Conservation (phyloP, 352 stramenopile species). For the Phytopythium chamaehyphon region DNA sequence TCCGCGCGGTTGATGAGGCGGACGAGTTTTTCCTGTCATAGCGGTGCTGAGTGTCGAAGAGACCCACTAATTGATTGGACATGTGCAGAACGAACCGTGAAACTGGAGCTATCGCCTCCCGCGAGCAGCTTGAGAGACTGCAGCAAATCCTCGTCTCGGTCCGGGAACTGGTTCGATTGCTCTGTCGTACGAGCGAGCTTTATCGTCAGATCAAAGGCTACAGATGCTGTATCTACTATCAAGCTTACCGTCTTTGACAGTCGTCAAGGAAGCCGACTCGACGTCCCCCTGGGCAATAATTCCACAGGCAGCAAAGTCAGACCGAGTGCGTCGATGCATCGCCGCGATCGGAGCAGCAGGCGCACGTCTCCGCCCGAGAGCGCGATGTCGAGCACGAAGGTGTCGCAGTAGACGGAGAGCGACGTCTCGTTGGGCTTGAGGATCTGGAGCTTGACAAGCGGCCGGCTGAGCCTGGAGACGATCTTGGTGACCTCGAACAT, state of each 20-base stretch:
- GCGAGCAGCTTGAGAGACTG: conserved; percentile 62
- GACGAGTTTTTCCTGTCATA: conserved; percentile 69
- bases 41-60: too few relatives aligned
- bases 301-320: background rate
- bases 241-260: conserved; percentile 63
- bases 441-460: conserved; percentile 85
- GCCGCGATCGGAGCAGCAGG: background rate
- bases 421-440: conserved; percentile 84
- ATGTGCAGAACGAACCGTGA: conserved; percentile 38
- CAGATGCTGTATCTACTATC: background rate
- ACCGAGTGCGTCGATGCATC: conserved; percentile 1
- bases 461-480: conserved; percentile 76
- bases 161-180: conserved; percentile 78
- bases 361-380: conserved; percentile 60
- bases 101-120: conserved; percentile 64
- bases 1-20: conserved; percentile 82
- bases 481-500: conserved; percentile 90
- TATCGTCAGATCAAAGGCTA: background rate
- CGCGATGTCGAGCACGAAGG: conserved; percentile 84
- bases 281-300: conserved; percentile 30
- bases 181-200: too few relatives aligned
- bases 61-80: too few relatives aligned
- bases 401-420: conserved; percentile 86
- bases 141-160: conserved; percentile 79
- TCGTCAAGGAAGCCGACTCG: conserved; percentile 79